Evolutionary conservation across 2,329 filamentous ascomycete species (phyloP).

Genomic region (Chrysoporthe austroafricana): DNA sequence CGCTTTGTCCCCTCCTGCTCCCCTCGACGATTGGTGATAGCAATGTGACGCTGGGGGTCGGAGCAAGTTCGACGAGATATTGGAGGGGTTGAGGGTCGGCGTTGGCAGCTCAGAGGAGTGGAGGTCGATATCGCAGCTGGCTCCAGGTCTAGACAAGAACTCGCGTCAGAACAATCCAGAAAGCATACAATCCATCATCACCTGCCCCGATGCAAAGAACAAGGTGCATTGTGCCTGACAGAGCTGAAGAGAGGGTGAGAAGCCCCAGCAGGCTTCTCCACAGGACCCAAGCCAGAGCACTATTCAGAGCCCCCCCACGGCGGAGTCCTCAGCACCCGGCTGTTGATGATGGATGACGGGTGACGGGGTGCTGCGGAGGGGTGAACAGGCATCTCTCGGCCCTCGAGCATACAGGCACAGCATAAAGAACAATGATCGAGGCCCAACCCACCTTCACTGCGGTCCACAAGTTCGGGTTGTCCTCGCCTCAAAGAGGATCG

Average conservation of each 20-base stretch:
- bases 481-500: conserved; percentile 1
- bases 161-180: background rate
- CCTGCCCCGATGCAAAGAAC: background rate
- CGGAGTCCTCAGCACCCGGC: conserved; percentile 18
- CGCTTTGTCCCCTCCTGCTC: conserved; percentile 1
- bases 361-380: background rate
- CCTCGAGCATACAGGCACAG: background rate
- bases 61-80: background rate
- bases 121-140: conserved; percentile 5
- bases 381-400: background rate
- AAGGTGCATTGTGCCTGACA: background rate
- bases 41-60: conserved; percentile 5
- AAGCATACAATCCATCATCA: background rate
- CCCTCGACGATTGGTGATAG: background rate
- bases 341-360: background rate
- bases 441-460: background rate
- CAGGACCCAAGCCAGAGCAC: conserved; percentile 17
- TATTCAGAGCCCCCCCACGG: conserved; percentile 18
- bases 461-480: background rate
- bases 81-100: conserved; percentile 2
- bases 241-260: background rate
- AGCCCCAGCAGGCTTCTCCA: conserved; percentile 18
- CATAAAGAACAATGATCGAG: background rate
- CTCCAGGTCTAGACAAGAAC: background rate
- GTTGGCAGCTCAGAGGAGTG: conserved; percentile 11